phyloP scores from a whole-genome alignment of 2,329 filamentous ascomycete species.

The Alternaria sp. region DNA sequence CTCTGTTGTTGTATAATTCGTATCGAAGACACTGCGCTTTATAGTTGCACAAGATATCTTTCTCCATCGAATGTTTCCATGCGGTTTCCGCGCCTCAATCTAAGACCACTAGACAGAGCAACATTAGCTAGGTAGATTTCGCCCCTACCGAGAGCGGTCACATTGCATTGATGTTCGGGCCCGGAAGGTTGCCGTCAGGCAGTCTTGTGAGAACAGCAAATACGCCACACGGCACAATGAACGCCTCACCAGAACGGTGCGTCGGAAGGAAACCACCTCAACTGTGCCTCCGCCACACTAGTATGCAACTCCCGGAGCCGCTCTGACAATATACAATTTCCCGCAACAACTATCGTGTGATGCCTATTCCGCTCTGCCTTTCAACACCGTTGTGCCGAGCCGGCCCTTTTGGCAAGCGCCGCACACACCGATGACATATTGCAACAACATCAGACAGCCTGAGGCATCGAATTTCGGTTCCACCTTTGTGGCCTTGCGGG shows the following conservation, averaged over 20 bases:
- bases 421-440: slow-evolving; percentile 14
- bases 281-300: slow-evolving; percentile 33
- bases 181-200: slow-evolving; percentile 28
- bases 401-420: slow-evolving; percentile 16
- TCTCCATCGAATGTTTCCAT: slow-evolving; percentile 20
- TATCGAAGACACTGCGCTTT: slow-evolving; percentile 23
- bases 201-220: slow-evolving; percentile 28
- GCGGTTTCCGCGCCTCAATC: slow-evolving; percentile 34
- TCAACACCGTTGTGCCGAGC: slow-evolving; percentile 7
- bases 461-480: slow-evolving; percentile 13
- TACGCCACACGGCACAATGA: slow-evolving; percentile 33
- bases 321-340: slow-evolving; percentile 6
- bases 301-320: slow-evolving; percentile 12
- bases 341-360: slow-evolving; percentile 11
- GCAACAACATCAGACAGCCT: slow-evolving; percentile 13
- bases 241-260: slow-evolving; percentile 29
- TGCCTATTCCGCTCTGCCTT: slow-evolving; percentile 7
- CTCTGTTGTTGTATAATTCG: slow-evolving; percentile 14
- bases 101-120: slow-evolving; percentile 24
- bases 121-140: slow-evolving; percentile 22
- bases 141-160: slow-evolving; percentile 28
- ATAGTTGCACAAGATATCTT: slow-evolving; percentile 27
- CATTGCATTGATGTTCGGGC: slow-evolving; percentile 31
- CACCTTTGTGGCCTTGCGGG: slow-evolving; percentile 5
- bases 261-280: slow-evolving; percentile 15